A percentile compares a stretch with the other conserved stretches of the same genome.
Conservation (phyloP, 129 eudicot species). For the Escallonia herrerae region DNA sequence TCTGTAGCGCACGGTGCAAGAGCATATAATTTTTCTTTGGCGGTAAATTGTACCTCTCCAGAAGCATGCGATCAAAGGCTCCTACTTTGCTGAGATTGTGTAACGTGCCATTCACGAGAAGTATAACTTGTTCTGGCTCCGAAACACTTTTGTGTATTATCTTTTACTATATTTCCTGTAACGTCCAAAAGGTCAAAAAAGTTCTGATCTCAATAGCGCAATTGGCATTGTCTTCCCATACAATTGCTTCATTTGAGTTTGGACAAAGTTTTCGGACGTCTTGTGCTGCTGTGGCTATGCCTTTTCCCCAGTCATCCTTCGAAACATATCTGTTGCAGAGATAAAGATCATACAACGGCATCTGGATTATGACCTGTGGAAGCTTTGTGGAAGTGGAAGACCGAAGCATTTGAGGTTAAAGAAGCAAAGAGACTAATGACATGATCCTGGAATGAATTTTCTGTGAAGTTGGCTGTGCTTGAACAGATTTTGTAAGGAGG, state of each 20-base stretch:
- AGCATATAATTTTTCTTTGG: background rate
- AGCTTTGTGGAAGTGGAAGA: background rate
- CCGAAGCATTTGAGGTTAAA: slow-evolving; percentile 3
- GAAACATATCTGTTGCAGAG: slow-evolving; percentile 8
- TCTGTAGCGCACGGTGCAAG: slow-evolving; percentile 22
- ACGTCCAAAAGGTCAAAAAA: slow-evolving; percentile 4
- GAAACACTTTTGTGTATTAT: background rate
- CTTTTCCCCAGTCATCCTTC: background rate
- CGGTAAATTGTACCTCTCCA: background rate
- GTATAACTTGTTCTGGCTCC: background rate
- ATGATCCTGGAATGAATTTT: background rate
- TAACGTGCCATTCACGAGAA: slow-evolving; percentile 8
- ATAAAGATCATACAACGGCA: slow-evolving; percentile 11
- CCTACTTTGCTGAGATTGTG: slow-evolving; percentile 5
- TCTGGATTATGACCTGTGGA: slow-evolving; percentile 4
- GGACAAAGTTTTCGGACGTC: slow-evolving; percentile 2
- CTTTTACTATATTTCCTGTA: background rate
- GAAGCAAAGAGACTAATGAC: background rate
- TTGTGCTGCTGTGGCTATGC: background rate
- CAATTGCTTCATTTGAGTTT: background rate
- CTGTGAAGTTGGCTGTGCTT: background rate
- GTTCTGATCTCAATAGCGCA: slow-evolving; percentile 1
- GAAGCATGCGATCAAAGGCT: slow-evolving; percentile 7
- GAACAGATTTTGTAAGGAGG: background rate
- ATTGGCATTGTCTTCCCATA: slow-evolving; percentile 8